phyloP scores from a whole-genome alignment of 805 yeast genomes.

The Cyberlindnera galapagoensis region DNA sequence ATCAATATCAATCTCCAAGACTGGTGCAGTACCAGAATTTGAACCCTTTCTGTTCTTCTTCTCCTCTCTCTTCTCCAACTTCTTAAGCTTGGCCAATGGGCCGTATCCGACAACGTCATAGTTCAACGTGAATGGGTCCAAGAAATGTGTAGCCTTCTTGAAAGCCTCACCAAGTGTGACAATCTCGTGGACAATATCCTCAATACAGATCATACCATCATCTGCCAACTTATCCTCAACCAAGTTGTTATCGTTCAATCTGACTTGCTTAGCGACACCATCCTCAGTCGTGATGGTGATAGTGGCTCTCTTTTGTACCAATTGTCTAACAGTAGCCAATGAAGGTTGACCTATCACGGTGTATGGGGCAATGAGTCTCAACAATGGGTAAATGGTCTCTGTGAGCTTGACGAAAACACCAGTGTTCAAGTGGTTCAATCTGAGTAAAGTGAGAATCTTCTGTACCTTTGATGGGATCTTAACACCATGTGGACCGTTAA shows the following conservation, averaged over 20 bases:
- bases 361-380: constrained; percentile 67
- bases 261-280: constrained; percentile 32
- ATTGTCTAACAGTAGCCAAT: constrained; percentile 61
- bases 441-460: constrained; percentile 52
- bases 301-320: constrained; percentile 73
- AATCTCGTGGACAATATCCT: constrained; percentile 73
- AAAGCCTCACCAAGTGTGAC: constrained; percentile 57
- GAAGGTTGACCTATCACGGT: constrained; percentile 71
- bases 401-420: constrained; percentile 70
- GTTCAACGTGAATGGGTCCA: constrained; percentile 63
- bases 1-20: constrained; percentile 70
- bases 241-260: constrained; percentile 66
- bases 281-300: constrained; percentile 34
- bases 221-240: constrained; percentile 71
- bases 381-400: constrained; percentile 49
- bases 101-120: constrained; percentile 72
- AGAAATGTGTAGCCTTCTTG: constrained; percentile 51
- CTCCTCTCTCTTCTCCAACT: constrained; percentile 48
- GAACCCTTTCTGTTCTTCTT: constrained; percentile 38
- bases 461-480: constrained; percentile 60
- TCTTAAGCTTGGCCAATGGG: constrained; percentile 62
- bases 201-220: constrained; percentile 68
- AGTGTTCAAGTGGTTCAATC: constrained; percentile 52
- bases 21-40: constrained; percentile 58
- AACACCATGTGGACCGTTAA: constrained; percentile 57